Evolutionary conservation across 345 rosid genomes (phyloP).

Genomic region (Camelina laxa): DNA sequence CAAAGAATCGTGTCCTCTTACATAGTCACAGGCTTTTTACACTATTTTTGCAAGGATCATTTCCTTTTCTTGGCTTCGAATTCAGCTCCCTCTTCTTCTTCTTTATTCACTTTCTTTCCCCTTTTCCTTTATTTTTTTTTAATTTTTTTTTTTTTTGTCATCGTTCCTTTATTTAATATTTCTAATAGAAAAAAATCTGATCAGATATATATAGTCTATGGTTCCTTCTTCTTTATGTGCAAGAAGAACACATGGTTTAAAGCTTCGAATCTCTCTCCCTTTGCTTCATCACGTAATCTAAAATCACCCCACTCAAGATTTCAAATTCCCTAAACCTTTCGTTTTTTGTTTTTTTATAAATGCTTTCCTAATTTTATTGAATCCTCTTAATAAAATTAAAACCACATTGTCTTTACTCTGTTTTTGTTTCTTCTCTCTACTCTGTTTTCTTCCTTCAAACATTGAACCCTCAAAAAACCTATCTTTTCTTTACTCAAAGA

Average conservation of each 20-base stretch:
- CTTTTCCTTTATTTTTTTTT: too few species aligned
- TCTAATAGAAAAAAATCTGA: conserved; percentile 17
- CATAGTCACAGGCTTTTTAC: conserved; percentile 41
- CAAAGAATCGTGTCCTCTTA: conserved; percentile 49
- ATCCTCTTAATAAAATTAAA: background rate
- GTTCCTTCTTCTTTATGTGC: conserved; percentile 31
- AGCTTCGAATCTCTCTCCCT: conserved; percentile 46
- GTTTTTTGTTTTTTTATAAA: background rate
- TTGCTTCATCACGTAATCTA: conserved; percentile 29
- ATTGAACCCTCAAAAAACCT: background rate
- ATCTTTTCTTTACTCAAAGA: conserved; percentile 16
- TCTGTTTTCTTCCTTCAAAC: conserved; percentile 17
- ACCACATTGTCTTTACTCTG: conserved; percentile 36
- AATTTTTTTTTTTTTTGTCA: too few species aligned
- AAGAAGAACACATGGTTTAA: conserved; percentile 44
- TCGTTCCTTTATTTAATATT: too few species aligned
- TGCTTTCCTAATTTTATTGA: conserved; percentile 8
- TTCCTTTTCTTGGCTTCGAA: conserved; percentile 42
- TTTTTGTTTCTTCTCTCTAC: conserved; percentile 28
- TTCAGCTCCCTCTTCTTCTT: conserved; percentile 47
- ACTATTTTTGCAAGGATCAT: conserved; percentile 31
- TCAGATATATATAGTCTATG: conserved; percentile 12
- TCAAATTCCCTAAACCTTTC: conserved; percentile 30
- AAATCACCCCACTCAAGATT: conserved; percentile 28
- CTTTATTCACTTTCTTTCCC: conserved; percentile 41